Percentiles rank a stretch among this genome's conserved stretches.
Evolutionary conservation across 2,329 filamentous ascomycete genomes (phyloP).

Genomic region (Cytospora mali): DNA sequence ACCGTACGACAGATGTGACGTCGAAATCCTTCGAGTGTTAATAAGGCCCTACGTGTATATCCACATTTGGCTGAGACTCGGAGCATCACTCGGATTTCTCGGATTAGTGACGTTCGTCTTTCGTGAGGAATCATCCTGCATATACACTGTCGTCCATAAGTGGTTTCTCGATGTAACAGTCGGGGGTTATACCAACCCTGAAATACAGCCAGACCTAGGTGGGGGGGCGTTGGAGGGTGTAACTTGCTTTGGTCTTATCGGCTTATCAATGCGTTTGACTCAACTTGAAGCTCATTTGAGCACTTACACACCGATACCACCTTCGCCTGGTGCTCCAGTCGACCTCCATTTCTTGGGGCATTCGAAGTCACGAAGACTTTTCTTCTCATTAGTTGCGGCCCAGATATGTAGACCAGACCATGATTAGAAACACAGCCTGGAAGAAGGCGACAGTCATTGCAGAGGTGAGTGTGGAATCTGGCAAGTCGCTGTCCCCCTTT

Average conservation of each 20-base stretch:
- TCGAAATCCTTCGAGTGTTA: neutral
- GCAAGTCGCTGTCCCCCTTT: too few species aligned
- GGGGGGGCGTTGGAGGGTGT: neutral
- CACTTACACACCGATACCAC: neutral
- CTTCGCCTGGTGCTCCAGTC: neutral
- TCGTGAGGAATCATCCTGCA: too few species aligned
- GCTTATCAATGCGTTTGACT: slow-evolving; percentile 10
- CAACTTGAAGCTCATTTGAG: neutral
- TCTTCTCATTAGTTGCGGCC: neutral
- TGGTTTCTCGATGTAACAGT: too few species aligned
- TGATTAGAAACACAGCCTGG: slow-evolving; percentile 45
- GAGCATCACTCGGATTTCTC: too few species aligned
- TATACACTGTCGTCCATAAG: too few species aligned
- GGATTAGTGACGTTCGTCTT: too few species aligned
- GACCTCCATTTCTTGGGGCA: neutral
- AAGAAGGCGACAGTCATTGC: slow-evolving; percentile 43
- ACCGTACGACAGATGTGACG: neutral
- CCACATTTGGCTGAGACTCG: too few species aligned
- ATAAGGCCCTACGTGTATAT: neutral
- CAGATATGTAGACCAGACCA: slow-evolving; percentile 34
- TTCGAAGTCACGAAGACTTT: neutral
- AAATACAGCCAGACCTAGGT: neutral
- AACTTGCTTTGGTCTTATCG: neutral
- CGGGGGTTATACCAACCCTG: neutral
- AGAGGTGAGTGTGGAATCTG: slow-evolving; percentile 37